Evolutionary conservation across 345 rosid species (phyloP), one percentile per base, ranked within the genome.

Genomic region (Gossypium sturtianum): DNA sequence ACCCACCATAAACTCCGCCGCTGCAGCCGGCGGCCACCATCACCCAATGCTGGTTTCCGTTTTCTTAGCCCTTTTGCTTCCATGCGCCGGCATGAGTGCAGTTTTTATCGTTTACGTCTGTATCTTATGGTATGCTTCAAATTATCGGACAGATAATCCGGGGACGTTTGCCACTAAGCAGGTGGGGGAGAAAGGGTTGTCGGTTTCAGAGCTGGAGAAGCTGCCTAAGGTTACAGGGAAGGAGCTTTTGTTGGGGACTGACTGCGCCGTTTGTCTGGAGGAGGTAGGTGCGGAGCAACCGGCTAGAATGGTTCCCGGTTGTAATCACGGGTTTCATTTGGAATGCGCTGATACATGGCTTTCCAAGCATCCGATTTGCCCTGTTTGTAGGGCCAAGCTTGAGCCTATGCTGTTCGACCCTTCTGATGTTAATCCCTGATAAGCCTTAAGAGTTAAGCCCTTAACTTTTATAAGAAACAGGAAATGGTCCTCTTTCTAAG

Each of bases 331-430:
- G 17, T 94, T 91, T 65, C 98, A 94, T 75, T 78, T 86, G 64
- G 70, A 87, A 45, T 94, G 98, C 66, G 90, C 87, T 6, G 97
- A 94, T 78, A 74, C 92, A 69, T 94, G 98, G 98, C 91, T 94
- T n/a, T 81, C 84, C 0, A 76, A 83, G 63, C 86, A 84, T 11
- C 44, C 93, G 3, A 76, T 83, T 19, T 93, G 97, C 74, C 98
- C 98, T 15, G 77, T 91, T 62, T 93, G 97, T 44, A 78, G 97
- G 20, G 78, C 84, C 49, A 81, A 83, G 60, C 87, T 91, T 23
- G 87, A 82, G 66, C 75, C 82, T 17, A 77, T 72, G 62, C 25
- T 81, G 59, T 74, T 75, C 68, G 12, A 19, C 1, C 54, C 62
- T 71, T 56, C 25, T 74, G 23, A 48, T 76, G 57, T 61, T 13